Conservation (phyloP, 805 yeast species). For the Metschnikowia cubensis region DNA sequence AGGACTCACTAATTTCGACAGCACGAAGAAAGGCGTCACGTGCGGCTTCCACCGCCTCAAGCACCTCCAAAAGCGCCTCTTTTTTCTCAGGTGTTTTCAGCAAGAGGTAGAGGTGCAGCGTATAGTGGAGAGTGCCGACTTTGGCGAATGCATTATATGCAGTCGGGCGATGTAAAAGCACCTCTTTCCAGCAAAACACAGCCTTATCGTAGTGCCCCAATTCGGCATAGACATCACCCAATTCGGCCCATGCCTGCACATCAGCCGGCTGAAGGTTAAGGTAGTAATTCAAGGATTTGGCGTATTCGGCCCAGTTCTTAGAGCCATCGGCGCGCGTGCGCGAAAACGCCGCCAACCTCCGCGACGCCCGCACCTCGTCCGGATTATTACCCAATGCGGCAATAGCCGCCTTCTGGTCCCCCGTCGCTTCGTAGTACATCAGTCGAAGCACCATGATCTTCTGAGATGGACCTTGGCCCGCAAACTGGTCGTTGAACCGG, state of each 20-base stretch:
- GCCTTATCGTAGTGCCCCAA: conserved; percentile 66
- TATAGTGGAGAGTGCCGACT: conserved; percentile 46
- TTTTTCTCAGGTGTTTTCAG: conserved; percentile 20
- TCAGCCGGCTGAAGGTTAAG: conserved; percentile 71
- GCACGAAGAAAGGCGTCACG: conserved; percentile 58
- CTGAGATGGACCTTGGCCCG: conserved; percentile 46
- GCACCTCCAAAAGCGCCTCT: conserved; percentile 27
- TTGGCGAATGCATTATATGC: conserved; percentile 65
- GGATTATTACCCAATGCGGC: conserved; percentile 26
- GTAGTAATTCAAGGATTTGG: conserved; percentile 50
- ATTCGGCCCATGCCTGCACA: conserved; percentile 71
- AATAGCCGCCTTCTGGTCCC: conserved; percentile 29
- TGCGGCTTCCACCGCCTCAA: conserved; percentile 24
- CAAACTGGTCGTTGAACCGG: conserved; percentile 63
- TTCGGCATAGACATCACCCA: conserved; percentile 58
- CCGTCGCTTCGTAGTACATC: conserved; percentile 53
- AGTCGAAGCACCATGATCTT: conserved; percentile 54
- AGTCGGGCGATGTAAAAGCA: conserved; percentile 60
- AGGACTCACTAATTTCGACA: conserved; percentile 71
- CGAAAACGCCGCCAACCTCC: conserved; percentile 35
- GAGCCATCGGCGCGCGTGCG: conserved; percentile 19
- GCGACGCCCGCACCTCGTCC: conserved; percentile 35
- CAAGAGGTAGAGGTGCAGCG: conserved; percentile 23
- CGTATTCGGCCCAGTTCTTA: conserved; percentile 35
- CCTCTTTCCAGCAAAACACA: conserved; percentile 64